Conservation (phyloP, 1,139 yeast genomes). For the Diutina siamensis region DNA sequence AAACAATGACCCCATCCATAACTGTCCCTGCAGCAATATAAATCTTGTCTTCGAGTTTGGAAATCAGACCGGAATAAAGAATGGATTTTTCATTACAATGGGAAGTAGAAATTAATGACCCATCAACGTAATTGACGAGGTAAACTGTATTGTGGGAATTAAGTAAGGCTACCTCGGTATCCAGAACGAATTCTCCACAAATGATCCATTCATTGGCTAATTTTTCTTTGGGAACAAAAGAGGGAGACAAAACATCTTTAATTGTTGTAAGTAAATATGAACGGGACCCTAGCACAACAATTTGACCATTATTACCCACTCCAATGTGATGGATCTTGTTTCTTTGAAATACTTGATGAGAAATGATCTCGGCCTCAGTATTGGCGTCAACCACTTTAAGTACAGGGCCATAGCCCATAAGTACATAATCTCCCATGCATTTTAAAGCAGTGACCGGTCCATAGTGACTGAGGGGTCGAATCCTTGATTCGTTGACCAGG, state of each 20-base stretch:
- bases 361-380: conserved; percentile 22
- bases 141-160: conserved; percentile 76
- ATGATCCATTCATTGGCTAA: conserved; percentile 72
- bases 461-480: conserved; percentile 29
- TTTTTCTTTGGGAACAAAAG: conserved; percentile 22
- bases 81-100: conserved; percentile 69
- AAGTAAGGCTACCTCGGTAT: conserved; percentile 29
- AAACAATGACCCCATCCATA: conserved; percentile 72
- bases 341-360: conserved; percentile 42
- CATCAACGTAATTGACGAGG: conserved; percentile 20
- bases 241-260: conserved; percentile 13
- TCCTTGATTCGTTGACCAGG: conserved; percentile 13
- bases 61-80: conserved; percentile 74
- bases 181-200: conserved; percentile 35
- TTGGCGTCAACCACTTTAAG: conserved; percentile 40
- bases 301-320: conserved; percentile 16
- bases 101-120: conserved; percentile 18
- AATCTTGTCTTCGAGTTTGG: conserved; percentile 30
- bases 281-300: conserved; percentile 63
- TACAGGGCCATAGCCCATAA: conserved; percentile 71
- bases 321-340: conserved; percentile 75
- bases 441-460: conserved; percentile 70
- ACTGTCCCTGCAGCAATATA: conserved; percentile 84
- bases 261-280: conserved; percentile 41
- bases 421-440: conserved; percentile 26